phyloP scores from a whole-genome alignment of 768 basidiomycete species.

The Russula dissimulans region DNA sequence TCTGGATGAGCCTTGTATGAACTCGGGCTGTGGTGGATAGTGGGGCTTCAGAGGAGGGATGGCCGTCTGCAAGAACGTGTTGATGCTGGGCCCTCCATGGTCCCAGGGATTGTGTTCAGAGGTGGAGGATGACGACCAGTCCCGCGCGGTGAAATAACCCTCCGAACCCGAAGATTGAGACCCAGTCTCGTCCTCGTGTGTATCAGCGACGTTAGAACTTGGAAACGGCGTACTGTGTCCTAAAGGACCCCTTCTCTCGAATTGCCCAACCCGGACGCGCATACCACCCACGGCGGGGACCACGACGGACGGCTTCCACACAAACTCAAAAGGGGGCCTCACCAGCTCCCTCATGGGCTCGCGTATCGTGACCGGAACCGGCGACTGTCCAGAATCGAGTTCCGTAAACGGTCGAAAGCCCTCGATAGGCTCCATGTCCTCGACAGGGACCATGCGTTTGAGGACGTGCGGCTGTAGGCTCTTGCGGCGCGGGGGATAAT shows the following conservation, averaged over 20 bases:
- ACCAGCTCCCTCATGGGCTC: background rate
- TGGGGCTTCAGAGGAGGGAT: background rate
- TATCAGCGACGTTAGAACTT: background rate
- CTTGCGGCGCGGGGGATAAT: background rate
- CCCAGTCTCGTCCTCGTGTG: background rate
- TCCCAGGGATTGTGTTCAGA: background rate
- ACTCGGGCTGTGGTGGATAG: background rate
- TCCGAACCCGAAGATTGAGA: background rate
- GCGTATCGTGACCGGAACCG: background rate
- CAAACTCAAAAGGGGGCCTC: background rate
- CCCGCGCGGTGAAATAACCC: constrained; percentile 3
- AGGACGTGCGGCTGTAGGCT: constrained; percentile 3
- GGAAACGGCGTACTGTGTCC: background rate
- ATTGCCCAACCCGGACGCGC: constrained; percentile 12
- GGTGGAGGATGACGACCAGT: background rate
- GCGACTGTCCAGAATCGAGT: background rate
- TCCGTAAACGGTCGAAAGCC: constrained; percentile 14
- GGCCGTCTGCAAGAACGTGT: background rate
- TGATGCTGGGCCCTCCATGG: background rate
- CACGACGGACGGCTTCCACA: constrained; percentile 4
- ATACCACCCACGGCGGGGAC: constrained; percentile 9
- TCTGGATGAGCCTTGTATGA: constrained; percentile 9
- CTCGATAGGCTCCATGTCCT: constrained; percentile 11
- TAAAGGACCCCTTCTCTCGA: background rate
- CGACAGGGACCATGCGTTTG: constrained; percentile 5